A percentile compares a stretch with the other conserved stretches of the same genome.
Evolutionary conservation across 495 filamentous ascomycete genomes (phyloP).

Genomic region (Geopyxis carbonaria): DNA sequence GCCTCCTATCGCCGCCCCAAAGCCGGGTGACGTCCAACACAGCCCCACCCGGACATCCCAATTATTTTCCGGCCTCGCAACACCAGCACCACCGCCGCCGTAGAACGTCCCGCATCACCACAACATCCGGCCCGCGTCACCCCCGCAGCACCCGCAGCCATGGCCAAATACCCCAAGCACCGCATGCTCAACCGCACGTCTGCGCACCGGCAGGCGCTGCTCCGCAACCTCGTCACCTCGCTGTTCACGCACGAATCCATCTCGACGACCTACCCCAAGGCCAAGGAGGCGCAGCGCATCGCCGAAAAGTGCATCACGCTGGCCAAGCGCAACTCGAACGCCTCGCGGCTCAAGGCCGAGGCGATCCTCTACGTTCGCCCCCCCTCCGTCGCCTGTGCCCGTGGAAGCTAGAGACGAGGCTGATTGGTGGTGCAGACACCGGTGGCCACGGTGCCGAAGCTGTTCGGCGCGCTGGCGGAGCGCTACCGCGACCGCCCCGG

Average conservation of each 20-base stretch:
- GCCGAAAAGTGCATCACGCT: slow-evolving; percentile 88
- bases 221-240: slow-evolving; percentile 92
- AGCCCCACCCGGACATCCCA: too few species aligned
- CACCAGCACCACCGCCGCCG: too few species aligned
- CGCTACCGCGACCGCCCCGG: slow-evolving; percentile 70
- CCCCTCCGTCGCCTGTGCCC: neutral
- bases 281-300: slow-evolving; percentile 84
- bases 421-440: slow-evolving; percentile 33
- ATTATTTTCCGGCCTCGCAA: too few species aligned
- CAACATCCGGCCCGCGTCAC: too few species aligned
- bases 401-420: neutral
- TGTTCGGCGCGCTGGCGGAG: slow-evolving; percentile 65
- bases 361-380: slow-evolving; percentile 65
- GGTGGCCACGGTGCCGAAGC: slow-evolving; percentile 55
- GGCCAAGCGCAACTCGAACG: slow-evolving; percentile 77
- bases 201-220: slow-evolving; percentile 74
- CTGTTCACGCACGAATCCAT: slow-evolving; percentile 85
- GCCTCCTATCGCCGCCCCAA: too few species aligned
- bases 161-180: slow-evolving; percentile 73
- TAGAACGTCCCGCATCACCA: too few species aligned
- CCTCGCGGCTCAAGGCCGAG: slow-evolving; percentile 45
- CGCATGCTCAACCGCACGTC: slow-evolving; percentile 69
- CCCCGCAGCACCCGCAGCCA: slow-evolving; percentile 10
- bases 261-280: slow-evolving; percentile 86
- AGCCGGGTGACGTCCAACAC: too few species aligned